A percentile compares a stretch with the other conserved stretches of the same genome.
These are phyloP conservation scores for Zygosaccharomyces bailii DNA, from an alignment of 805 yeast genomes.

Conservation along the genomic window DNA sequence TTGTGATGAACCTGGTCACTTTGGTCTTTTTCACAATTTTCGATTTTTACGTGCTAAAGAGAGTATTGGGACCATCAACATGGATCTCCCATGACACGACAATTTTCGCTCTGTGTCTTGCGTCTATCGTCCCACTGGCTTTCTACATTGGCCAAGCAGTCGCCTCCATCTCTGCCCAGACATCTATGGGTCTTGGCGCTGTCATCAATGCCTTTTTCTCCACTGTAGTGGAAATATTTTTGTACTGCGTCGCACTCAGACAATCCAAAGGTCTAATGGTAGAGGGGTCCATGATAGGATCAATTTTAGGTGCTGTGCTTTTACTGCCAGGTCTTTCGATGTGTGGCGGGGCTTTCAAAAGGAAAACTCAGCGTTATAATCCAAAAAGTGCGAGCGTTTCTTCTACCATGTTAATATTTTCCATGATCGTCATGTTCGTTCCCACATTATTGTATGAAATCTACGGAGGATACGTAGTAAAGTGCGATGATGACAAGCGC, in stretches of 20 bases:
- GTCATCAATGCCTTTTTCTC: conserved; percentile 97
- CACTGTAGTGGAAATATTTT: conserved; percentile 86
- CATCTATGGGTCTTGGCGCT: conserved; percentile 98
- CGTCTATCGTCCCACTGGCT: conserved; percentile 89
- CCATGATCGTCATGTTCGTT: conserved; percentile 84
- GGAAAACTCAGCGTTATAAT: conserved; percentile 92
- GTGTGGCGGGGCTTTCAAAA: conserved; percentile 93
- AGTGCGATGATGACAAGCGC: conserved; percentile 45
- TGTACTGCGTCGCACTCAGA: conserved; percentile 85
- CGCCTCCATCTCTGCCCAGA: conserved; percentile 97
- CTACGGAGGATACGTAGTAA: conserved; percentile 79
- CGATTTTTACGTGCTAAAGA: conserved; percentile 65
- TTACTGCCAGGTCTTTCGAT: conserved; percentile 90
- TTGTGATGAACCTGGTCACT: conserved; percentile 77
- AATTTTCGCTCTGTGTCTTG: conserved; percentile 70
- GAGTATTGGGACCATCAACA: conserved; percentile 36
- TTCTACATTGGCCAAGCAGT: conserved; percentile 98
- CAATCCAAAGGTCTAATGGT: conserved; percentile 86
- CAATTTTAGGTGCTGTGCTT: conserved; percentile 86
- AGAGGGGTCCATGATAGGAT: conserved; percentile 94
- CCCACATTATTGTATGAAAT: conserved; percentile 89
- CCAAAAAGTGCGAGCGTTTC: conserved; percentile 97
- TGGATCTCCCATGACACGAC: conserved; percentile 54
- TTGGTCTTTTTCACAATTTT: conserved; percentile 78
- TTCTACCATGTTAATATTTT: conserved; percentile 89